Percentiles rank a stretch among this genome's conserved stretches.
These are phyloP conservation scores for Thalia dealbata DNA, from an alignment of 176 grass and related monocot genomes.

Conservation along the genomic window DNA sequence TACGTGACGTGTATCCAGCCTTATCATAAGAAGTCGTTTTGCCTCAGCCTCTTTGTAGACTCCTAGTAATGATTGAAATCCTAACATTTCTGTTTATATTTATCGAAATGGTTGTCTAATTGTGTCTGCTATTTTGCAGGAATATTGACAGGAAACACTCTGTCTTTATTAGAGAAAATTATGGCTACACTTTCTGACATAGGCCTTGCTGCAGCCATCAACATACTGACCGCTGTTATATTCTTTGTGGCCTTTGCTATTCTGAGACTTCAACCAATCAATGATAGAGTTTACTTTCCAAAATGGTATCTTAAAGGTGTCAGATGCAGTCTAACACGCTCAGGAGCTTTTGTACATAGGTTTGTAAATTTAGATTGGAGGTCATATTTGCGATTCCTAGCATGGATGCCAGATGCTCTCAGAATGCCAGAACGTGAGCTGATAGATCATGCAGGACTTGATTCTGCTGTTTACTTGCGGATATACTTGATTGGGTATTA, in stretches of 20 bases:
- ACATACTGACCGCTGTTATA: neutral
- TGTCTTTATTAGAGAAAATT: neutral
- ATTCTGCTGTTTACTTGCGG: conserved; percentile 16
- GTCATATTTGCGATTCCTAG: conserved; percentile 13
- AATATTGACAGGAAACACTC: neutral
- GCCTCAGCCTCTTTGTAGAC: no score
- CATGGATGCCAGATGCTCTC: conserved; percentile 15
- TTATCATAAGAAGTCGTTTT: no score
- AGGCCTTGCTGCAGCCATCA: conserved; percentile 15
- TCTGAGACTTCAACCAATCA: conserved; percentile 7
- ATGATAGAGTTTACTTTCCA: conserved; percentile 16
- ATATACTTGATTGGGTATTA: conserved; percentile 19
- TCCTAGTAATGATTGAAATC: no score
- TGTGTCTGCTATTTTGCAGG: neutral
- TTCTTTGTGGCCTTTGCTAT: conserved; percentile 11
- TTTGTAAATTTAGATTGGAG: conserved; percentile 7
- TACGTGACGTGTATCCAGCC: no score
- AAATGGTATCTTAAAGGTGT: conserved; percentile 13
- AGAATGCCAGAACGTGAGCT: conserved; percentile 16
- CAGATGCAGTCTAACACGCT: conserved; percentile 2
- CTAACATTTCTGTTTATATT: no score
- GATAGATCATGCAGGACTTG: conserved; percentile 17
- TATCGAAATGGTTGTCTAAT: neutral
- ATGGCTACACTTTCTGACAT: conserved; percentile 11
- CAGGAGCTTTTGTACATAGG: neutral